Conservation (phyloP, 352 stramenopile species). For the Peronospora destructor region DNA sequence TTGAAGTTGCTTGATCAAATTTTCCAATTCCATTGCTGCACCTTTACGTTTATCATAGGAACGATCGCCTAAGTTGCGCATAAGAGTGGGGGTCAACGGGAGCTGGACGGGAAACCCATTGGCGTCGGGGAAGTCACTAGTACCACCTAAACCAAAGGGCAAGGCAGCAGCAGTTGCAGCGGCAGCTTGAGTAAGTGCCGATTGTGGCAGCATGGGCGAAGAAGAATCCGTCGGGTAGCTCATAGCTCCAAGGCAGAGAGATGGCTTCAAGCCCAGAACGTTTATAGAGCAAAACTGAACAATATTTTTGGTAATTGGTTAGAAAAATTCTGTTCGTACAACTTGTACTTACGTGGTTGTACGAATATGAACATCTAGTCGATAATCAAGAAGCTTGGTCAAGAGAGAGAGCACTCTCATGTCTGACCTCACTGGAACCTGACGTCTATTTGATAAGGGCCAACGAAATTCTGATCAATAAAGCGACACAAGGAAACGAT, state of each 20-base stretch:
- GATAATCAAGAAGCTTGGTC: too few relatives aligned
- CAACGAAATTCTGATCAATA: too few relatives aligned
- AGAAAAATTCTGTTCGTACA: too few relatives aligned
- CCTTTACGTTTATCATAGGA: constrained; percentile 99
- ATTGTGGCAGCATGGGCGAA: constrained; percentile 54
- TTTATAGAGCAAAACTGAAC: too few relatives aligned
- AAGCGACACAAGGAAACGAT: too few relatives aligned
- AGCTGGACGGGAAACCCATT: constrained; percentile 46
- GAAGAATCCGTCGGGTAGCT: constrained; percentile 29
- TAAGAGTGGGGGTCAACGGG: constrained; percentile 64
- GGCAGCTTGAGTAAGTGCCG: constrained; percentile 40
- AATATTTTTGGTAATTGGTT: too few relatives aligned
- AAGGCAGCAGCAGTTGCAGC: constrained; percentile 38
- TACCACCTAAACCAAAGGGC: constrained; percentile 32
- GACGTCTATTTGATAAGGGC: too few relatives aligned
- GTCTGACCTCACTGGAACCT: too few relatives aligned
- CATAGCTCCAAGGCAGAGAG: constrained; percentile 14
- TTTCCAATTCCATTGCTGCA: constrained; percentile 97
- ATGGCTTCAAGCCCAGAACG: too few relatives aligned
- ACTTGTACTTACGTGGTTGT: too few relatives aligned
- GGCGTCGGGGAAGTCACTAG: constrained; percentile 24
- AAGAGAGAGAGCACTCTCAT: too few relatives aligned
- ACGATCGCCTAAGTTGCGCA: constrained; percentile 92
- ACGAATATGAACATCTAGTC: too few relatives aligned
- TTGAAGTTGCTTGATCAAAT: constrained; percentile 95